A percentile compares a stretch with the other conserved stretches of the same genome.
These are phyloP conservation scores for Truncatella angustata DNA, from an alignment of 2,329 filamentous ascomycete species.

Conservation along the genomic window DNA sequence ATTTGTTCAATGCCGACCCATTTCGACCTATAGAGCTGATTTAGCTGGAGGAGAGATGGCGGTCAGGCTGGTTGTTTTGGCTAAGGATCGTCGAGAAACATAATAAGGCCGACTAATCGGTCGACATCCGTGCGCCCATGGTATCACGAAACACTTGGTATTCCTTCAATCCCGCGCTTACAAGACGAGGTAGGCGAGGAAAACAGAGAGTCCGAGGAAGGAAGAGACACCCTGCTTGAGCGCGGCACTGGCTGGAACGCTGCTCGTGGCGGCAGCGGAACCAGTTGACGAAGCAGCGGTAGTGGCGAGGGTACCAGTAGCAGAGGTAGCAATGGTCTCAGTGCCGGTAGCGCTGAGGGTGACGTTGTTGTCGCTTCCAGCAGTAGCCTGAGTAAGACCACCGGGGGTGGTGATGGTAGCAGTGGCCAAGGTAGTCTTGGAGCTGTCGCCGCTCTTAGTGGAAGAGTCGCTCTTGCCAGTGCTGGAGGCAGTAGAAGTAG, in stretches of 20 bases:
- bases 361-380: slow-evolving; percentile 13
- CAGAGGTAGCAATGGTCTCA: slow-evolving; percentile 8
- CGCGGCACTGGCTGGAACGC: slow-evolving; percentile 16
- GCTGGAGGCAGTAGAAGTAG: slow-evolving; percentile 6
- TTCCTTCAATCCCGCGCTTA: slow-evolving; percentile 18
- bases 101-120: too few species aligned
- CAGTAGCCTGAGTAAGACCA: slow-evolving; percentile 20
- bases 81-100: slow-evolving; percentile 24
- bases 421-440: slow-evolving; percentile 14
- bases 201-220: slow-evolving; percentile 22
- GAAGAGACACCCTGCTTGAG: slow-evolving; percentile 22
- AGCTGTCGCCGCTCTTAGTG: neutral
- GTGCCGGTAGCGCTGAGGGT: slow-evolving; percentile 9
- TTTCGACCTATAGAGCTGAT: neutral
- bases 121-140: too few species aligned
- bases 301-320: slow-evolving; percentile 12
- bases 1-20: slow-evolving; percentile 15
- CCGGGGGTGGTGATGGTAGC: slow-evolving; percentile 16
- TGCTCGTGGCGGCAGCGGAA: slow-evolving; percentile 3
- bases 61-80: slow-evolving; percentile 12
- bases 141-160: too few species aligned
- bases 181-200: slow-evolving; percentile 22
- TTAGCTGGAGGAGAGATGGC: slow-evolving; percentile 5
- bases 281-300: slow-evolving; percentile 10
- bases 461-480: slow-evolving; percentile 13